phyloP scores from a whole-genome alignment of 169 alveolate species.

The Amoebophrya sp. region DNA sequence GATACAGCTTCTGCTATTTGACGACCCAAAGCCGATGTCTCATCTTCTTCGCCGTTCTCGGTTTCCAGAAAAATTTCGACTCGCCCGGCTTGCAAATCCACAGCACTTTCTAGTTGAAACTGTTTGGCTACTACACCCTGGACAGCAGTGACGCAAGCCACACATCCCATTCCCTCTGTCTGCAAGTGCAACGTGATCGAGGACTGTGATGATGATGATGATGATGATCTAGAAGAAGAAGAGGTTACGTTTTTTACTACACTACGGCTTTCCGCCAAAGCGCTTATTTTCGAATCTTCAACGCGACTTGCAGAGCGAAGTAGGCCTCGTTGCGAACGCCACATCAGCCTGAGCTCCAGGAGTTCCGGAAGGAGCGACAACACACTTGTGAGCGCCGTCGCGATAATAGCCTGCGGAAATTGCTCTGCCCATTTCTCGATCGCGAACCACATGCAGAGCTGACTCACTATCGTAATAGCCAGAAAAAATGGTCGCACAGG shows the following conservation, averaged over 20 bases:
- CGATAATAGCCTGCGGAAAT: not conserved
- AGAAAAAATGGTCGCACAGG: not conserved
- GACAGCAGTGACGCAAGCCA: not conserved
- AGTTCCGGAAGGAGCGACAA: not conserved
- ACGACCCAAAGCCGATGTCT: not conserved
- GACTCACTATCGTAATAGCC: not conserved
- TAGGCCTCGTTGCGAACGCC: not conserved
- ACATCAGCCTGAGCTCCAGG: not conserved
- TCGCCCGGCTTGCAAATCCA: not conserved
- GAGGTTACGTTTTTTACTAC: too few relatives aligned
- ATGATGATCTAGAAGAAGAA: too few relatives aligned
- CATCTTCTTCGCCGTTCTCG: not conserved
- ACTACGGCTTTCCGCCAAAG: not conserved
- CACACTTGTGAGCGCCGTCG: not conserved
- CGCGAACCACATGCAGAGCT: not conserved
- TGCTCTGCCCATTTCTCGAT: not conserved
- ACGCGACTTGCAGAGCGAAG: too few relatives aligned
- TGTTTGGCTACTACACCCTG: not conserved
- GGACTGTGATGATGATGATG: too few relatives aligned
- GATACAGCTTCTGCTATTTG: not conserved
- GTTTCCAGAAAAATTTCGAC: not conserved
- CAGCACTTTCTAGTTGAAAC: not conserved
- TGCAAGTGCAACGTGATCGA: not conserved
- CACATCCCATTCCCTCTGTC: not conserved
- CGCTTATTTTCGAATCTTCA: too few relatives aligned